Evolutionary conservation across 106 monocot genomes (phyloP), one percentile per base, ranked within the genome.

Genomic region (Amphibolis antarctica): DNA sequence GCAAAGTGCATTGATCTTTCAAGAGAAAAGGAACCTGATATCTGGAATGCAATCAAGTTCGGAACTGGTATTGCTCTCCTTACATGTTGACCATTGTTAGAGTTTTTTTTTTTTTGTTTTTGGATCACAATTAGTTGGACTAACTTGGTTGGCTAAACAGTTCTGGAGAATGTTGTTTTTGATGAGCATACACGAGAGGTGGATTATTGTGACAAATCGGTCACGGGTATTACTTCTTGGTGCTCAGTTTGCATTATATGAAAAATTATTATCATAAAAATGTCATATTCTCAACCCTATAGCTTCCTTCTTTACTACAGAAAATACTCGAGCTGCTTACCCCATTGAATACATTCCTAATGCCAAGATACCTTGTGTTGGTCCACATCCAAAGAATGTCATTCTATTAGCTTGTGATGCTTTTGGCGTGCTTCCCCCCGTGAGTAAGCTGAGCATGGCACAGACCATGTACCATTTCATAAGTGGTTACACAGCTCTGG

Each of bases 391-490:
- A 0, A 88, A 81, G 67, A 93, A 93, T 66, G 88, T 93, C 31
- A 93, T 93, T 43, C 85, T 93, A 45, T 56, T 93, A 67, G 93
- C 93, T 1, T 93, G 93, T 62, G 93, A 93, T 71, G 93, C 93
- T 1, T 93, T 93, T 29, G 93, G 88, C 12, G 93, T 93, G 24
- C 88, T 93, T 28, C 93, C 93, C 28, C 93, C 93, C 7, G 93
- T 93, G 28, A 88, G 88, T 80, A 88, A 88, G 81, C 83, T 93
- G 53, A 93, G 52, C 75, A 62, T 93, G 43, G 74, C 93, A 21
- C 93, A 93, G 74, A 93, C 93, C 54, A 93, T 93, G 93, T 93
- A 93, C 73, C 93, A 93, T 57, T 93, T 93, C 79, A 88, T 93
- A 74, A 88, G 83, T 50, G 93, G 93, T 58, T 93, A 93, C 77